Evolutionary conservation across 306 rosid species (phyloP).

Genomic region (Sophora flavescens): DNA sequence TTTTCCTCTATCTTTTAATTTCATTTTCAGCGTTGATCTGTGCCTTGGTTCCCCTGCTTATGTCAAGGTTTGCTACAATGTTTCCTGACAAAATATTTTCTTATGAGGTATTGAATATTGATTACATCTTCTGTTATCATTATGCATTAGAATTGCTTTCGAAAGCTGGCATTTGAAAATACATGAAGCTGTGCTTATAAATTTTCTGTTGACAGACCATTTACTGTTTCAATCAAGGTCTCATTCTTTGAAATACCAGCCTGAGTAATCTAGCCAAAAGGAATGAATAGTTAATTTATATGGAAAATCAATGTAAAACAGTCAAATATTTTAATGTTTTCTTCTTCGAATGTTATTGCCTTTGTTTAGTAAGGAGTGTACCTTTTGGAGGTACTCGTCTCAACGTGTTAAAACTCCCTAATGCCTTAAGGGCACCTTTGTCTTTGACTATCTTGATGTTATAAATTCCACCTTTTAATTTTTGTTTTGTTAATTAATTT

Average conservation of each 20-base stretch:
- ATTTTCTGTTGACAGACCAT: neutral
- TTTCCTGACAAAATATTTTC: constrained; percentile 86
- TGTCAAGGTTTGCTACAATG: constrained; percentile 86
- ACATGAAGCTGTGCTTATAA: constrained; percentile 11
- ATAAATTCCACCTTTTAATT: constrained; percentile 14
- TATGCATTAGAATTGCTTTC: constrained; percentile 1
- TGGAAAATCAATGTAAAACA: constrained; percentile 36
- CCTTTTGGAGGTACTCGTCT: neutral
- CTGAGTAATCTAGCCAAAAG: constrained; percentile 1
- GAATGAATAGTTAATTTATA: neutral
- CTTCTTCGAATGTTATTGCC: constrained; percentile 24
- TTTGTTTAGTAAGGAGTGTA: constrained; percentile 12
- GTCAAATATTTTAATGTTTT: neutral
- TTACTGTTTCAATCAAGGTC: constrained; percentile 8
- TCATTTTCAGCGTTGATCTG: constrained; percentile 86
- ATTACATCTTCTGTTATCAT: constrained; percentile 38
- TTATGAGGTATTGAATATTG: constrained; percentile 75
- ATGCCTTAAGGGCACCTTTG: neutral
- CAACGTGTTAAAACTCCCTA: neutral
- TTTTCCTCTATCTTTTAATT: constrained; percentile 28
- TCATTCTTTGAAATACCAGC: neutral
- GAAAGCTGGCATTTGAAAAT: constrained; percentile 35
- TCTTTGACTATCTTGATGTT: constrained; percentile 15
- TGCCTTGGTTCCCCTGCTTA: constrained; percentile 88
- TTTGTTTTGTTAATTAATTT: neutral